phyloP scores from a whole-genome alignment of 2,329 filamentous ascomycete species.

The Phaeosphaeria sp. region DNA sequence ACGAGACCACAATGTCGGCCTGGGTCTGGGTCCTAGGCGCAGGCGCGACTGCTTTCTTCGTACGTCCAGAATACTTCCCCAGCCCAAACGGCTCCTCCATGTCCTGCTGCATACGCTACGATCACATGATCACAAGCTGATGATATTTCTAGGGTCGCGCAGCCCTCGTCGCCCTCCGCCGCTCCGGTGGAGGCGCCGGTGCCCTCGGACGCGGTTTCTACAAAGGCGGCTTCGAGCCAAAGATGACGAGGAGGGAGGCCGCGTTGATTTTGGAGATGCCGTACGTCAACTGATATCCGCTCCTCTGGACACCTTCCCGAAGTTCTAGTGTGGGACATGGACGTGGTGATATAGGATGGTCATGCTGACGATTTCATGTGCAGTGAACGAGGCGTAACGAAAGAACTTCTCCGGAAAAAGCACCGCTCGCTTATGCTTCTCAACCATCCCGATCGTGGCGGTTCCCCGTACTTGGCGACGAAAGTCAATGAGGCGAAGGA shows the following conservation, averaged over 20 bases:
- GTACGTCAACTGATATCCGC: slow-evolving; percentile 60
- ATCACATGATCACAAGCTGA: slow-evolving; percentile 6
- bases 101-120: neutral
- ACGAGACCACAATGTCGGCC: slow-evolving; percentile 60
- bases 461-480: slow-evolving; percentile 93
- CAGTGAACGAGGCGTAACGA: slow-evolving; percentile 85
- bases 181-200: slow-evolving; percentile 73
- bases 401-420: slow-evolving; percentile 93
- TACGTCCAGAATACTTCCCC: slow-evolving; percentile 48
- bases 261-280: slow-evolving; percentile 87
- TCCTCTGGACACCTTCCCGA: too few species aligned
- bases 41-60: slow-evolving; percentile 71
- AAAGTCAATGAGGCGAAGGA: slow-evolving; percentile 99
- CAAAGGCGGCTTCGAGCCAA: slow-evolving; percentile 96
- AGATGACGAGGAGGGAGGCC: slow-evolving; percentile 93
- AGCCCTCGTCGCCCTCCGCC: slow-evolving; percentile 85
- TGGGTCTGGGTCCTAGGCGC: slow-evolving; percentile 67
- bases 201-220: slow-evolving; percentile 91
- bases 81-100: neutral
- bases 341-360: neutral
- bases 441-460: slow-evolving; percentile 97
- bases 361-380: slow-evolving; percentile 2
- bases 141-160: slow-evolving; percentile 75
- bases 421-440: slow-evolving; percentile 95
- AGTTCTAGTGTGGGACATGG: neutral